Conservation (phyloP, 768 basidiomycete genomes). For the Russula brevipes region DNA sequence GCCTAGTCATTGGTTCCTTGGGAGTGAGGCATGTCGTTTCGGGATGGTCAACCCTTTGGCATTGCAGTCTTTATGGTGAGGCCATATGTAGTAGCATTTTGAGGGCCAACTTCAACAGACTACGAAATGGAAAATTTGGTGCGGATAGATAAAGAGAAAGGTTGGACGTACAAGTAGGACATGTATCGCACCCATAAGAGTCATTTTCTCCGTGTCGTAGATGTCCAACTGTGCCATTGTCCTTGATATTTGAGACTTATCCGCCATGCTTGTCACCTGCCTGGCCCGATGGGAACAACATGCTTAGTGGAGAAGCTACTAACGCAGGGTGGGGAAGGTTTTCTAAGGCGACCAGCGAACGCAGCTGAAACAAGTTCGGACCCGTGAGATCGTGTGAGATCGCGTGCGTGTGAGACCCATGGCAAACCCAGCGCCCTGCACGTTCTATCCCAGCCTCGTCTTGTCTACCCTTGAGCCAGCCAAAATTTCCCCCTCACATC, state of each 20-base stretch:
- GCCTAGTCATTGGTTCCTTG: constrained; percentile 67
- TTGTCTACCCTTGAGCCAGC: constrained; percentile 35
- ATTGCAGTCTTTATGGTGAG: constrained; percentile 75
- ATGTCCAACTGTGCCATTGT: constrained; percentile 49
- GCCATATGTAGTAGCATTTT: constrained; percentile 73
- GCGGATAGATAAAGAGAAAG: neutral
- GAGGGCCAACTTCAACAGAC: constrained; percentile 80
- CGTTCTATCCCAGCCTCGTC: constrained; percentile 30
- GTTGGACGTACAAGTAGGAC: constrained; percentile 45
- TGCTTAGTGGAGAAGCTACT: constrained; percentile 53
- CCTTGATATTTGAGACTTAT: constrained; percentile 48
- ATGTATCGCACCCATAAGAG: constrained; percentile 57
- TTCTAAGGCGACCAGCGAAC: too few relatives aligned
- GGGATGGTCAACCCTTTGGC: constrained; percentile 75
- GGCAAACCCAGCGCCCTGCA: too few relatives aligned
- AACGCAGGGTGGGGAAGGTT: too few relatives aligned
- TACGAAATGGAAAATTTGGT: constrained; percentile 33
- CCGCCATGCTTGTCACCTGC: constrained; percentile 54
- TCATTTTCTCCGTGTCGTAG: constrained; percentile 62
- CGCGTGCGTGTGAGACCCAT: too few relatives aligned
- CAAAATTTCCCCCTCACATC: constrained; percentile 33
- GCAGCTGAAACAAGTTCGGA: too few relatives aligned
- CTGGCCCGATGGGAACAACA: constrained; percentile 43
- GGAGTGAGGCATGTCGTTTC: constrained; percentile 83
- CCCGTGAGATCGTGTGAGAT: too few relatives aligned